A percentile compares a stretch with the other conserved stretches of the same genome.
Evolutionary conservation across 1,284 basidiomycete genomes (phyloP).

Genomic region (Rhodotorula sp.): DNA sequence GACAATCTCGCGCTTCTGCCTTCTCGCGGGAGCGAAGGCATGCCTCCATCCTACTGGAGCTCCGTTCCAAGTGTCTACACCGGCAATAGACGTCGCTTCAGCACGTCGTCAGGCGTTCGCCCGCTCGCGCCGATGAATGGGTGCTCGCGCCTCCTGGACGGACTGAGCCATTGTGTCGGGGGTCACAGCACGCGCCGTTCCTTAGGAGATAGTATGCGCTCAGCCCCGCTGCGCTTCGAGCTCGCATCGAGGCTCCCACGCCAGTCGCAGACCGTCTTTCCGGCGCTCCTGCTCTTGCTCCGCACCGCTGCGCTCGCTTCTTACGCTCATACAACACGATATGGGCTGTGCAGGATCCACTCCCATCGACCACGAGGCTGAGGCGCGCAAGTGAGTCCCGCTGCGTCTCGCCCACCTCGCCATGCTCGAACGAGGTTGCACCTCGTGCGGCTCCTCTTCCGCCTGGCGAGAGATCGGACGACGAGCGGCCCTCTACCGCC

Average conservation of each 20-base stretch:
- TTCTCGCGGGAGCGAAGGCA: too few relatives aligned
- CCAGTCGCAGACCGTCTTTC: background rate
- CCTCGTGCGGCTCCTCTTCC: background rate
- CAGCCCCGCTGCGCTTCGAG: background rate
- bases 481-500: too few relatives aligned
- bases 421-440: too few relatives aligned
- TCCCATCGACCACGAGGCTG: slow-evolving; percentile 46
- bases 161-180: background rate
- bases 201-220: background rate
- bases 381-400: slow-evolving; percentile 42
- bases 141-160: background rate
- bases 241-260: background rate
- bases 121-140: too few relatives aligned
- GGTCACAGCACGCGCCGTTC: background rate
- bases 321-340: background rate
- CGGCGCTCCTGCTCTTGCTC: background rate
- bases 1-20: too few relatives aligned
- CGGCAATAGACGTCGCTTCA: too few relatives aligned
- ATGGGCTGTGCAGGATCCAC: slow-evolving; percentile 42
- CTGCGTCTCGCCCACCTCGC: background rate
- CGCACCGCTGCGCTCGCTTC: background rate
- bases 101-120: background rate
- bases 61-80: too few relatives aligned
- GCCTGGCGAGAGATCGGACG: too few relatives aligned
- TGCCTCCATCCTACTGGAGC: too few relatives aligned